Conservation (phyloP, 192 early-diverging fungal species). For the Backusella mclennaniae region DNA sequence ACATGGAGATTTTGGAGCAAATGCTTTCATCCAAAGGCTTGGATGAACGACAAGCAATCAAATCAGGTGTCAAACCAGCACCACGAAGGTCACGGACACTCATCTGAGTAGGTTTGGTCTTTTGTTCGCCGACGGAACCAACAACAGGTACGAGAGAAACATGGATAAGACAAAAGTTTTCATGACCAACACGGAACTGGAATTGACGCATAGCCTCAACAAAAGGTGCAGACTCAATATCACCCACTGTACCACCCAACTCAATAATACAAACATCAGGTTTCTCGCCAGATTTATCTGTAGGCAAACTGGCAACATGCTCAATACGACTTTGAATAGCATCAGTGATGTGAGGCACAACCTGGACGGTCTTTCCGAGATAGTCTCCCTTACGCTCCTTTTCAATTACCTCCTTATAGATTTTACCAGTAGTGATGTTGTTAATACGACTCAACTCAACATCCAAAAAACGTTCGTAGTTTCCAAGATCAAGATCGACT, state of each 20-base stretch:
- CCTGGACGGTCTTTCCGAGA: slow-evolving; percentile 98
- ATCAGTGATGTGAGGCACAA: slow-evolving; percentile 97
- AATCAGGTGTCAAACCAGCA: slow-evolving; percentile 90
- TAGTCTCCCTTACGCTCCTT: slow-evolving; percentile 93
- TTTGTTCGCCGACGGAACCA: slow-evolving; percentile 97
- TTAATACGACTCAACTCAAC: slow-evolving; percentile 91
- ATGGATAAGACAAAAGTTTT: slow-evolving; percentile 97
- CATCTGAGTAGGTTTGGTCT: slow-evolving; percentile 98
- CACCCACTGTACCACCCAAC: slow-evolving; percentile 97
- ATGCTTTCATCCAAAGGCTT: slow-evolving; percentile 83
- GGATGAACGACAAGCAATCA: slow-evolving; percentile 93
- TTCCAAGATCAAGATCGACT: slow-evolving; percentile 98
- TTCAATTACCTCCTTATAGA: slow-evolving; percentile 94
- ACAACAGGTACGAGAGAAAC: slow-evolving; percentile 97
- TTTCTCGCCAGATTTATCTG: slow-evolving; percentile 73
- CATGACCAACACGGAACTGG: slow-evolving; percentile 98
- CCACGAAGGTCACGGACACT: slow-evolving; percentile 93
- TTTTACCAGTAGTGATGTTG: slow-evolving; percentile 99
- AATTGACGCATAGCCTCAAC: slow-evolving; percentile 99
- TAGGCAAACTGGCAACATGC: slow-evolving; percentile 84
- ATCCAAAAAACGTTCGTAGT: slow-evolving; percentile 98
- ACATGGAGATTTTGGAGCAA: slow-evolving; percentile 94
- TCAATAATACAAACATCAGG: slow-evolving; percentile 99
- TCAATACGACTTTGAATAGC: slow-evolving; percentile 98
- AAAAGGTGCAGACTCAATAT: slow-evolving; percentile 98